Percentiles rank a stretch among this genome's conserved stretches.
These are phyloP conservation scores for Neoboletus subvelutipes DNA, from an alignment of 768 basidiomycete species.

Conservation along the genomic window DNA sequence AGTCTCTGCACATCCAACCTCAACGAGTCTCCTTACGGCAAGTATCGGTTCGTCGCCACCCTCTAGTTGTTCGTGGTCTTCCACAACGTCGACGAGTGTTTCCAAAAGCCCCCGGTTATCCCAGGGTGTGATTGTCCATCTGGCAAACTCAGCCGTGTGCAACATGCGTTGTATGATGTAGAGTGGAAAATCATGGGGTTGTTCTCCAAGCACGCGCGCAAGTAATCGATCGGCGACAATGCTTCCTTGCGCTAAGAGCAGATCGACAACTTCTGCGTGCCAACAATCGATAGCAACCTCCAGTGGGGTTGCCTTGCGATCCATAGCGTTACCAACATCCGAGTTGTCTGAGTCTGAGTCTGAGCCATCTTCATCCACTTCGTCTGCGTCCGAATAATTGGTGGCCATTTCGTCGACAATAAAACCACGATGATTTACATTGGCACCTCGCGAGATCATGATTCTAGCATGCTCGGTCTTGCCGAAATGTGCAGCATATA, in stretches of 20 bases:
- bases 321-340: not conserved
- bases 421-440: not conserved
- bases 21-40: no score
- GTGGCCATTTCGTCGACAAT: not conserved
- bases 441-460: not conserved
- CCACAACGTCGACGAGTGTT: not conserved
- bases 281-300: not conserved
- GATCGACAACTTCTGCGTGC: not conserved
- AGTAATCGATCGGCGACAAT: not conserved
- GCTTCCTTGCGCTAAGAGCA: not conserved
- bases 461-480: no score
- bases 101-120: not conserved
- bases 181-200: not conserved
- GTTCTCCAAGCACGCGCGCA: not conserved
- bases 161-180: slow-evolving; percentile 1
- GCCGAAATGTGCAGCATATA: no score
- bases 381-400: not conserved
- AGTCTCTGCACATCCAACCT: not conserved
- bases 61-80: not conserved
- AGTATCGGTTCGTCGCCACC: no score
- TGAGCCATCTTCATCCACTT: not conserved
- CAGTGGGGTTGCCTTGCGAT: not conserved
- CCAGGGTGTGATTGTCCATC: not conserved
- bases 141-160: not conserved
- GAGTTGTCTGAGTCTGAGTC: not conserved